phyloP scores from a whole-genome alignment of 2,329 filamentous ascomycete species.

The Pseudocercospora crystallina region DNA sequence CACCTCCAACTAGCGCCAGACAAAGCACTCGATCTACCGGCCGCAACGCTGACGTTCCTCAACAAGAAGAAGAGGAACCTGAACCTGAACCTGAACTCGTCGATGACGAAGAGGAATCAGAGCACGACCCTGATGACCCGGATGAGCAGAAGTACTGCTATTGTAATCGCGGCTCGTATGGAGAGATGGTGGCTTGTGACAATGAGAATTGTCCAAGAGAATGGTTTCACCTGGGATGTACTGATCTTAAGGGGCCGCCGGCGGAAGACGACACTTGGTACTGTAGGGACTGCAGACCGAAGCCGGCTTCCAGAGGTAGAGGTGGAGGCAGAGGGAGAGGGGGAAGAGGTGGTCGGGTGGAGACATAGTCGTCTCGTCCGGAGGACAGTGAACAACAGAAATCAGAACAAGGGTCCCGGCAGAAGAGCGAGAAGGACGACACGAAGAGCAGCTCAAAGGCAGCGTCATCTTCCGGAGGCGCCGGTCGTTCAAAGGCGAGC shows the following conservation, averaged over 20 bases:
- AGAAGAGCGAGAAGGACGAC: too few species aligned
- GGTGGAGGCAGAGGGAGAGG: conserved; percentile 19
- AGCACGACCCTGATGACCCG: conserved; percentile 46
- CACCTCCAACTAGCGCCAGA: conserved; percentile 20
- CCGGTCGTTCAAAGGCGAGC: too few species aligned
- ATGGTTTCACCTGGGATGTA: conserved; percentile 68
- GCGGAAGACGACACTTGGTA: conserved; percentile 55
- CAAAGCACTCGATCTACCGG: conserved; percentile 15
- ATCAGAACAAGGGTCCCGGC: too few species aligned
- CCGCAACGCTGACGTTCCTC: conserved; percentile 5
- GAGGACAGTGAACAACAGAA: too few species aligned
- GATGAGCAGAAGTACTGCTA: conserved; percentile 65
- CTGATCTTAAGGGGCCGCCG: conserved; percentile 61
- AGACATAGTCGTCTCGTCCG: too few species aligned
- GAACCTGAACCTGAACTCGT: conserved; percentile 15
- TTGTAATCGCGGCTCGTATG: conserved; percentile 64
- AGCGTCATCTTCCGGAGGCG: too few species aligned
- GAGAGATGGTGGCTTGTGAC: conserved; percentile 68
- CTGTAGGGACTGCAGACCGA: conserved; percentile 50
- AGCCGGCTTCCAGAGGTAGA: conserved; percentile 15
- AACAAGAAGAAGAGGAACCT: conserved; percentile 13
- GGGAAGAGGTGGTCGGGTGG: conserved; percentile 10
- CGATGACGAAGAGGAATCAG: conserved; percentile 32
- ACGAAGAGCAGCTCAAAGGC: too few species aligned
- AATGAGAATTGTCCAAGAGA: conserved; percentile 64